These are phyloP conservation scores for Hypocreales sp. DNA, from an alignment of 2,329 filamentous ascomycete species.

Conservation along the genomic window DNA sequence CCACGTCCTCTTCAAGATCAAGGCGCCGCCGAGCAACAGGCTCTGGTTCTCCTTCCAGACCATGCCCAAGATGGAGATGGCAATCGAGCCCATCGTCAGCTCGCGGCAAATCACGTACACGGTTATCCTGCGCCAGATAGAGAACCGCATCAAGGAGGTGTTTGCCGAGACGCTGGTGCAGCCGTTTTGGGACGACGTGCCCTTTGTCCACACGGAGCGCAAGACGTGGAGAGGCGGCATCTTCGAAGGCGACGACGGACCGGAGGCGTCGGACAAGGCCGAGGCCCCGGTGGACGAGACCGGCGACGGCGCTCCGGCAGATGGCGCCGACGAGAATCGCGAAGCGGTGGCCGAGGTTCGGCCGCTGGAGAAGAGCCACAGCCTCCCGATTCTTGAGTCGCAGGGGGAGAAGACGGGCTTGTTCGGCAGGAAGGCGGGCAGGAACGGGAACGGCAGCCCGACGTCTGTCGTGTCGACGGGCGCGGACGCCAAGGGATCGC, in stretches of 20 bases:
- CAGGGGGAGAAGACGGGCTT: conserved; percentile 21
- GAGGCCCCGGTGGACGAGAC: conserved; percentile 16
- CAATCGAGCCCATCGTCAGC: conserved; percentile 91
- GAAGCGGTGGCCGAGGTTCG: conserved; percentile 24
- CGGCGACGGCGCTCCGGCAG: conserved; percentile 32
- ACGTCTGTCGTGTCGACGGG: conserved; percentile 30
- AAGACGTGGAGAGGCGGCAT: conserved; percentile 78
- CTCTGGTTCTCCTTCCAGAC: conserved; percentile 91
- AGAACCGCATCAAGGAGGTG: conserved; percentile 87
- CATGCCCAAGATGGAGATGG: conserved; percentile 87
- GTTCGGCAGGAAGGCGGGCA: conserved; percentile 33
- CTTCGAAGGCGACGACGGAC: conserved; percentile 42
- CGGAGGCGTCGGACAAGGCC: conserved; percentile 12
- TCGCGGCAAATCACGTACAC: conserved; percentile 90
- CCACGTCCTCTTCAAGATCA: conserved; percentile 72
- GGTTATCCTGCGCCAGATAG: conserved; percentile 81
- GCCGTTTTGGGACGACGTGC: conserved; percentile 92
- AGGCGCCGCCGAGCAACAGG: conserved; percentile 87
- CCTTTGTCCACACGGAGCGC: conserved; percentile 69
- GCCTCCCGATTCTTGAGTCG: conserved; percentile 26
- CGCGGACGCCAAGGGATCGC: conserved; percentile 27
- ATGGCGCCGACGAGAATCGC: conserved; percentile 24
- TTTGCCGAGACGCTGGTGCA: conserved; percentile 81
- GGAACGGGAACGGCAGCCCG: conserved; percentile 13
- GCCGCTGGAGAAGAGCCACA: conserved; percentile 40